phyloP scores from a whole-genome alignment of 2,329 filamentous ascomycete species.

The Neopestalotiopsis rosae region DNA sequence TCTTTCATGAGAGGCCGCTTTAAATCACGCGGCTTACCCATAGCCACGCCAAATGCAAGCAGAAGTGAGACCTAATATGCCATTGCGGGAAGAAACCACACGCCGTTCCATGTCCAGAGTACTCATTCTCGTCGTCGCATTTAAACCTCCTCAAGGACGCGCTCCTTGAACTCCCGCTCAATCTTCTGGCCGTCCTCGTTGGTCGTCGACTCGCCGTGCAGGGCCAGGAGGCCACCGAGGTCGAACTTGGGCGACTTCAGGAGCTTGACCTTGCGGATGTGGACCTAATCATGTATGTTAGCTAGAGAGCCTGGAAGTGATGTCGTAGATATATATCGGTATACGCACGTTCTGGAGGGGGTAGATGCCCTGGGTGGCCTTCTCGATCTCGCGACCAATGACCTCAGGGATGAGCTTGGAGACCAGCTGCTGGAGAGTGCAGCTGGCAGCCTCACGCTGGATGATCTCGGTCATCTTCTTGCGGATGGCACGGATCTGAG shows the following conservation, averaged over 20 bases:
- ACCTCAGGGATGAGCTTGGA: conserved; percentile 99
- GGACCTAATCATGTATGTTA: conserved; percentile 67
- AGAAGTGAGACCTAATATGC: conserved; percentile 51
- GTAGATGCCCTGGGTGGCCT: conserved; percentile 99
- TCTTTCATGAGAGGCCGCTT: conserved; percentile 37
- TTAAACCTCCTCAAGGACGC: conserved; percentile 93
- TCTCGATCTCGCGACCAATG: conserved; percentile 99
- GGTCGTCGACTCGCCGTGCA: conserved; percentile 96
- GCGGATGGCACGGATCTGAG: conserved; percentile 96
- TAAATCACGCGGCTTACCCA: conserved; percentile 41
- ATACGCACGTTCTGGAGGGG: conserved; percentile 92
- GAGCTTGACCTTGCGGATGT: conserved; percentile 99
- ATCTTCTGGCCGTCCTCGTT: conserved; percentile 99
- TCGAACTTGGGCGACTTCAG: conserved; percentile 99
- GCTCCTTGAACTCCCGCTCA: conserved; percentile 99
- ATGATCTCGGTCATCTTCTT: conserved; percentile 99
- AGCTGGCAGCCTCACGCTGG: conserved; percentile 90
- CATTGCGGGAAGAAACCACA: conserved; percentile 49
- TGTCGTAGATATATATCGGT: conserved; percentile 14
- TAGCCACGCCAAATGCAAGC: conserved; percentile 54
- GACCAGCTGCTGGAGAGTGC: conserved; percentile 94
- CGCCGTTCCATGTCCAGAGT: conserved; percentile 49
- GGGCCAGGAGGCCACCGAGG: conserved; percentile 90
- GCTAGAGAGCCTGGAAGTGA: neutral
- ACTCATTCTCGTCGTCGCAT: conserved; percentile 37